Evolutionary conservation across 768 basidiomycete species (phyloP), one percentile per base, ranked within the genome.

Genomic region (Pleurotus citrinopileatus): DNA sequence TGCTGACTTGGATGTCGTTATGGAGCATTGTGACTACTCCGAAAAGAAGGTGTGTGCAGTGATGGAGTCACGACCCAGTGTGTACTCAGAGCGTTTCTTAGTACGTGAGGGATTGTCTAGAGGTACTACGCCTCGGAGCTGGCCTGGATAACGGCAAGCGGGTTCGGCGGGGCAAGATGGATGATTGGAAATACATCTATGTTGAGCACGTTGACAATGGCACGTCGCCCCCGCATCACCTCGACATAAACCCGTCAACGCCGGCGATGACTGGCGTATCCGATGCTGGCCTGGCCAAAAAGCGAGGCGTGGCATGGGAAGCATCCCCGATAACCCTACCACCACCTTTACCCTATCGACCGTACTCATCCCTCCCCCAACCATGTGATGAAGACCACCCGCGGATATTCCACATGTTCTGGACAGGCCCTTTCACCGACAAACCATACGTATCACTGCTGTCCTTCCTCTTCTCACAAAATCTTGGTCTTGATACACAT

Each of bases 341-440:
- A 29, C 66, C 75, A 5, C 75, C 83, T 3, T 66, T 79, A 12
- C 68, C 73, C 27, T 82, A 89, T 62, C 71, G 72, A 36, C 78
- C 86, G 0, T 80, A 82, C 59, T 76, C 83, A 19, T 78, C 79
- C 52, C 76, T 83, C 36, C 67, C 79, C 2, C 66, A 73, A 1
- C 77, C 85, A 1, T 99, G 97, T 69, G 92, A 97, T 63, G 79
- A 86, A 0, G 87, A 91, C 59, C 84, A 88, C 61, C 89, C 94
- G 4, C 83, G 90, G 29, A 71, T 98, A 27, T 98, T 96, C 77
- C 97, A 99, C 70, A 97, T 98, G 87, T 99, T 97, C 76, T 98
- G 97, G 96, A 91, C 95, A 1, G 96, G 97, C 0, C 87, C 93
- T 1, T 98, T 99, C 75, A 97, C 94, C 7, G 97, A 99, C 76